phyloP scores from a whole-genome alignment of 441 rosid species.

The Gossypium gossypioides region DNA sequence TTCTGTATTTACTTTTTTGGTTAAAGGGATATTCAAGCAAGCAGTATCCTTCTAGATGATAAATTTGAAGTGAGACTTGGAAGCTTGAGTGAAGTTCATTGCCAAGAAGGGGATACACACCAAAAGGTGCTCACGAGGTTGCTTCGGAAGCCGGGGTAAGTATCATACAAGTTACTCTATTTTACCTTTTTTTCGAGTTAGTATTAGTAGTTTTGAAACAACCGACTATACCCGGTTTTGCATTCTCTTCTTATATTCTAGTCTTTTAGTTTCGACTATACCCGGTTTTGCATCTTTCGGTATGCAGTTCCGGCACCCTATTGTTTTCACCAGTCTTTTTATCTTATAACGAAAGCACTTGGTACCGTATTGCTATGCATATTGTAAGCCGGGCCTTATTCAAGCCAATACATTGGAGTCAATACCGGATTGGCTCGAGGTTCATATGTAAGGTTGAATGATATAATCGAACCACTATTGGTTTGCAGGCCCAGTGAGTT shows the following conservation, averaged over 20 bases:
- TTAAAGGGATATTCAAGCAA: constrained; percentile 57
- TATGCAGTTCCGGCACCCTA: background rate
- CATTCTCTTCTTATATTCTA: background rate
- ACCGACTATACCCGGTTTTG: background rate
- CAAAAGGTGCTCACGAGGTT: constrained; percentile 35
- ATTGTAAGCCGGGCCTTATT: background rate
- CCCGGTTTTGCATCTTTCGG: background rate
- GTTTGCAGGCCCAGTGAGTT: background rate
- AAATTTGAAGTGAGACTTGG: constrained; percentile 70
- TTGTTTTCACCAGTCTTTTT: background rate
- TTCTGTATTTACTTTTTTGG: constrained; percentile 15
- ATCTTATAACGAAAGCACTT: background rate
- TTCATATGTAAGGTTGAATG: background rate
- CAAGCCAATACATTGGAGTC: background rate
- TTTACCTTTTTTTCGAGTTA: constrained; percentile 15
- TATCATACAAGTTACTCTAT: constrained; percentile 6
- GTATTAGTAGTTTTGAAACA: background rate
- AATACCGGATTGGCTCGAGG: background rate
- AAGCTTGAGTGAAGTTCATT: constrained; percentile 43
- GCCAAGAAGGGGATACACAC: constrained; percentile 40
- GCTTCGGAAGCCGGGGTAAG: constrained; percentile 48
- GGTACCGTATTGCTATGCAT: background rate
- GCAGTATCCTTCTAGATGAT: constrained; percentile 67
- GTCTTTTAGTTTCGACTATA: background rate
- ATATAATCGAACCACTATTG: background rate